These are phyloP conservation scores for Ogataea philodendri DNA, from an alignment of 805 yeast species.

Conservation along the genomic window DNA sequence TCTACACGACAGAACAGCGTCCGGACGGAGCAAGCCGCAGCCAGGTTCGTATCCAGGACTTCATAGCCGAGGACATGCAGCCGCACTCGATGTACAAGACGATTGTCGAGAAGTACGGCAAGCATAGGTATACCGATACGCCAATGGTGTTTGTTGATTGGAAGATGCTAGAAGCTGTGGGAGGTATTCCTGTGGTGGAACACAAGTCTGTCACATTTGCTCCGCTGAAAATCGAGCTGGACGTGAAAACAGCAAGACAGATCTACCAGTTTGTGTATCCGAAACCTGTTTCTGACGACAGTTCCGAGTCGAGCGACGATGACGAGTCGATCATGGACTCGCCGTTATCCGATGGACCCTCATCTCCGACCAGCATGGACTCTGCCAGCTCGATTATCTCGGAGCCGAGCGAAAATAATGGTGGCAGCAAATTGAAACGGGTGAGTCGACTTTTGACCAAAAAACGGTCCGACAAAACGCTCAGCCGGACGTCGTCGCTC, in stretches of 20 bases:
- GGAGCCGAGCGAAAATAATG: background rate
- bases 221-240: conserved; percentile 58
- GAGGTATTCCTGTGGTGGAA: conserved; percentile 60
- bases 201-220: conserved; percentile 47
- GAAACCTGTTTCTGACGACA: conserved; percentile 10
- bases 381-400: conserved; percentile 4
- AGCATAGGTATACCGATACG: conserved; percentile 4
- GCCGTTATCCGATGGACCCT: conserved; percentile 2
- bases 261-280: conserved; percentile 40
- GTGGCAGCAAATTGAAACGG: conserved; percentile 9
- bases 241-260: conserved; percentile 49
- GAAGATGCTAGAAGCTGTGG: conserved; percentile 58
- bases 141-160: conserved; percentile 47
- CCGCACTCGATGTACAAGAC: conserved; percentile 63
- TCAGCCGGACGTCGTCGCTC: background rate
- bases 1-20: conserved; percentile 59
- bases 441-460: conserved; percentile 12
- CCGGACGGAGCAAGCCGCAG: conserved; percentile 71
- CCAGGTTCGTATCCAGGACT: conserved; percentile 55
- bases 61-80: conserved; percentile 71
- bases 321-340: conserved; percentile 10
- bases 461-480: conserved; percentile 1
- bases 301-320: conserved; percentile 9
- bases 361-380: conserved; percentile 16
- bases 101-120: conserved; percentile 44